Percentiles rank a stretch among this genome's conserved stretches.
These are phyloP conservation scores for Metarhizium album DNA, from an alignment of 2,329 filamentous ascomycete species.

Conservation along the genomic window DNA sequence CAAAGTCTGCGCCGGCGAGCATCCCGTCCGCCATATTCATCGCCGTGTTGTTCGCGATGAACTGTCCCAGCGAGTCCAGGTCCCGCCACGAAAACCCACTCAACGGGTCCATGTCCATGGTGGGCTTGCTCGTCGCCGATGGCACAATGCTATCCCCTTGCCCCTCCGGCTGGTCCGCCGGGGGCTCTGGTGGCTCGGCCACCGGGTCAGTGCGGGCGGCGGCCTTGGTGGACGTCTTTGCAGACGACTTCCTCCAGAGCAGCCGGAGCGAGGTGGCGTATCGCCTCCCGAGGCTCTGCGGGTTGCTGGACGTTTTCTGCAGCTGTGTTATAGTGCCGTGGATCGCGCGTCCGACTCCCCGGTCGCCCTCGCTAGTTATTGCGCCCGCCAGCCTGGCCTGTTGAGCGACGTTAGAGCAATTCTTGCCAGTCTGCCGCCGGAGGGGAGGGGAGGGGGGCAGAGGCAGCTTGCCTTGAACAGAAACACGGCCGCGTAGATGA, in stretches of 20 bases:
- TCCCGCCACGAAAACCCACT: slow-evolving; percentile 54
- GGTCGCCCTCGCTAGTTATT: slow-evolving; percentile 41
- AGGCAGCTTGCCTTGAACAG: slow-evolving; percentile 52
- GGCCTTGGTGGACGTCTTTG: slow-evolving; percentile 6
- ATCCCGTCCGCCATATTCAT: slow-evolving; percentile 15
- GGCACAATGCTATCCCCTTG: slow-evolving; percentile 1
- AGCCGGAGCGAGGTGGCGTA: slow-evolving; percentile 51
- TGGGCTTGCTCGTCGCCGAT: neutral
- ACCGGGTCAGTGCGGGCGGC: slow-evolving; percentile 3
- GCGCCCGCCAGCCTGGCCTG: slow-evolving; percentile 48
- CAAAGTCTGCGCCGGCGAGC: slow-evolving; percentile 15
- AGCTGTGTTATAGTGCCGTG: slow-evolving; percentile 48
- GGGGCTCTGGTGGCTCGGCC: slow-evolving; percentile 15
- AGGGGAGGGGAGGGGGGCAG: no score
- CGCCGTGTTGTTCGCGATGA: slow-evolving; percentile 22
- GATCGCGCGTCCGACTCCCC: slow-evolving; percentile 46
- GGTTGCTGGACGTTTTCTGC: slow-evolving; percentile 44
- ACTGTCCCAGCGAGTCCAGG: slow-evolving; percentile 48
- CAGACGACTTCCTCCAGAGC: slow-evolving; percentile 39
- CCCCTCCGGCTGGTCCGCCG: slow-evolving; percentile 12
- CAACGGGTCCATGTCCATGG: slow-evolving; percentile 30
- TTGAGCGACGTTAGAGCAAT: neutral
- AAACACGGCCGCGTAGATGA: slow-evolving; percentile 54
- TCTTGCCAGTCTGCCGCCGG: no score
- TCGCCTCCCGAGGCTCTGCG: slow-evolving; percentile 48